Base-by-base conservation (phyloP, 176 grass and related monocot genomes). In the Guadua angustifolia region DNA sequence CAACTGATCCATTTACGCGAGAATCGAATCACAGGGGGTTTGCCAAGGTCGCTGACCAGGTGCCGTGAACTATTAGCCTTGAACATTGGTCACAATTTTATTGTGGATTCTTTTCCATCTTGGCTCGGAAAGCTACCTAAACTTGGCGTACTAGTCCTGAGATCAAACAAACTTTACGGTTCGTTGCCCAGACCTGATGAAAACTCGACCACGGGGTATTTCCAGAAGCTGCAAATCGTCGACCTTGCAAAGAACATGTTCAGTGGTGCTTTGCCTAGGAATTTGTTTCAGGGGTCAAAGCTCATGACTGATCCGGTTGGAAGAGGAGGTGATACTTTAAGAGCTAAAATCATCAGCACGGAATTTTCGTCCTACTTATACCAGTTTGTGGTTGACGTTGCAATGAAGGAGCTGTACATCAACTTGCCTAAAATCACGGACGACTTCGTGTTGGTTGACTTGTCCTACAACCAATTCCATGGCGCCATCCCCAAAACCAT, bases 211-310 rank as follows among this genome's bases (percentile, higher is more conserved):
- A 39, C 4, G 0, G 13, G 6, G 5, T 71, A 59, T 16, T 84
- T 84, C 13, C 2, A 16, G 1, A 0, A 5, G 5, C 19, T 88
- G 7, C 65, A 29, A 55, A 71, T 88, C 11, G 3, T 83, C 57
- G 86, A 88, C 65, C 45, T 88, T 40, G 86, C 86, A 33, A 61
- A 36, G 40, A 88, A 88, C 6, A 0, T 4, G 13, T 63, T 88
- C 9, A n/a, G 36, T 9, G 88, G 88, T 0, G 19, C 25, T 21
- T 63, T 91, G 47, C 69, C 73, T 5, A 16, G 19, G 2, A 78
- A 88, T 78, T 7, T 61, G 38, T 66, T 78, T 47, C 26, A 62
- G 19, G 36, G 63, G 15, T 62, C 71, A 32, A 71, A 76, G 19
- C 73, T 82, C 62, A 86, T 25, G 29, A 44, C 88, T 40, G 17